These are phyloP conservation scores for Raphidocelis subcapitata DNA, from an alignment of 139 green algal genomes.

Conservation along the genomic window DNA sequence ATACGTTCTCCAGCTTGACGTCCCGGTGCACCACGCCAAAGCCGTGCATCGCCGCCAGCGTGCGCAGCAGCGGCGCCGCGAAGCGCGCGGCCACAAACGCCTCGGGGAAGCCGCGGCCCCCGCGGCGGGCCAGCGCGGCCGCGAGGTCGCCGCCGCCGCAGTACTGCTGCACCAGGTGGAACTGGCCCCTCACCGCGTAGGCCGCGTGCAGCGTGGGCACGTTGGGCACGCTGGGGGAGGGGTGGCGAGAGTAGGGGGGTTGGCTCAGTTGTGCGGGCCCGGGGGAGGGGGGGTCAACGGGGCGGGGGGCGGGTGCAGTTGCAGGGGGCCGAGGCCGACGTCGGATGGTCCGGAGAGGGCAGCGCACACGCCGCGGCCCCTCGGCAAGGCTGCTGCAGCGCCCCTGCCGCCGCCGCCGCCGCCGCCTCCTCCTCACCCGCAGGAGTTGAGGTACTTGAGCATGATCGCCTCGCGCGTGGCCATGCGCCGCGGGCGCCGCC, in stretches of 20 bases:
- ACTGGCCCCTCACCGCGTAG: conserved; percentile 12
- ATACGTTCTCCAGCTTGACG: conserved; percentile 54
- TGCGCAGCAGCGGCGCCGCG: conserved; percentile 31
- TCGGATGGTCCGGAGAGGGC: too few relatives aligned
- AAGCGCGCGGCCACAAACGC: conserved; percentile 9
- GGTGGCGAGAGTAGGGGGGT: neutral
- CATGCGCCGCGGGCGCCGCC: conserved; percentile 28
- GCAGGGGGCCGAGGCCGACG: too few relatives aligned
- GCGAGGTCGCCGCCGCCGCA: conserved; percentile 67
- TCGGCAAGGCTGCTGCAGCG: too few relatives aligned
- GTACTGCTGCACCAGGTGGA: conserved; percentile 73
- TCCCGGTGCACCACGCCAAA: conserved; percentile 39
- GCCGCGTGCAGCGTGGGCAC: conserved; percentile 18
- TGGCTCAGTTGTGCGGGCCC: too few relatives aligned
- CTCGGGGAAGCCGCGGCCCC: neutral
- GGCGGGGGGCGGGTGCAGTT: too few relatives aligned
- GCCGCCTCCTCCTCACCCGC: too few relatives aligned
- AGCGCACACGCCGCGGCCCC: too few relatives aligned
- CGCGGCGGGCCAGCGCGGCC: conserved; percentile 41
- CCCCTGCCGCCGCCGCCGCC: too few relatives aligned
- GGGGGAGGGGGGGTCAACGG: too few relatives aligned
- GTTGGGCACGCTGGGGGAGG: conserved; percentile 14
- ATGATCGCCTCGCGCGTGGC: conserved; percentile 26
- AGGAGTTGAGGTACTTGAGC: conserved; percentile 26
- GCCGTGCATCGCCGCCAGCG: conserved; percentile 25